Percentiles rank a stretch among this genome's conserved stretches.
These are phyloP conservation scores for Kickxella alabastrina DNA, from an alignment of 192 early-diverging fungal genomes.

Conservation along the genomic window DNA sequence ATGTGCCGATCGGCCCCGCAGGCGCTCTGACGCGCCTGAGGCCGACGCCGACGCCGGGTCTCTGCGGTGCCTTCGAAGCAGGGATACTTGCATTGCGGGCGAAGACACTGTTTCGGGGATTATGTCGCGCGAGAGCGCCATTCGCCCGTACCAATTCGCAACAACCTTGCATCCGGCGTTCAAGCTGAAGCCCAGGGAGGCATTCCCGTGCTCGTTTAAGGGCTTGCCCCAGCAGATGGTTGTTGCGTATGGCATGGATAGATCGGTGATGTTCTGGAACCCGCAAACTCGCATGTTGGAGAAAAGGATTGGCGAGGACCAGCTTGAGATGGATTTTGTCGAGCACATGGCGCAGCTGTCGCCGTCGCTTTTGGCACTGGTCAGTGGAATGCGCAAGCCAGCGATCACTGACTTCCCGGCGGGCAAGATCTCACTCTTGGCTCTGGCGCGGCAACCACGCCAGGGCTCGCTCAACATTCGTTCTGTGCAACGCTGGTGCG, in stretches of 20 bases:
- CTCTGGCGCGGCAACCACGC: neutral
- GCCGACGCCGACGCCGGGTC: too few species aligned
- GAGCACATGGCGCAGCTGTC: slow-evolving; percentile 26
- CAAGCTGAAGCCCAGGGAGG: slow-evolving; percentile 32
- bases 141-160: slow-evolving; percentile 16
- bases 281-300: slow-evolving; percentile 1
- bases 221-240: slow-evolving; percentile 5
- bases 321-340: slow-evolving; percentile 14
- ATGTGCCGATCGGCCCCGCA: too few species aligned
- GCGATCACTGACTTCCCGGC: neutral
- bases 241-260: slow-evolving; percentile 34
- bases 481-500: slow-evolving; percentile 2
- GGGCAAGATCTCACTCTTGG: neutral
- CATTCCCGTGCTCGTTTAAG: slow-evolving; percentile 18
- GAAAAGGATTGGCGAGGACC: neutral
- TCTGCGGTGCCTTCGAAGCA: too few species aligned
- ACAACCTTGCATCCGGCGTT: slow-evolving; percentile 18
- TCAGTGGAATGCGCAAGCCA: slow-evolving; percentile 5
- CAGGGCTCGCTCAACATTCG: neutral
- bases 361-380: slow-evolving; percentile 18
- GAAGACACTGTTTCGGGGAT: too few species aligned
- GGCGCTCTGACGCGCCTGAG: too few species aligned
- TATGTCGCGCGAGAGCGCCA: too few species aligned
- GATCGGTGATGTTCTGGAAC: slow-evolving; percentile 34
- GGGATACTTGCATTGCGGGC: too few species aligned